phyloP scores from a whole-genome alignment of 2,329 filamentous ascomycete species.

The Helotiales sp. region DNA sequence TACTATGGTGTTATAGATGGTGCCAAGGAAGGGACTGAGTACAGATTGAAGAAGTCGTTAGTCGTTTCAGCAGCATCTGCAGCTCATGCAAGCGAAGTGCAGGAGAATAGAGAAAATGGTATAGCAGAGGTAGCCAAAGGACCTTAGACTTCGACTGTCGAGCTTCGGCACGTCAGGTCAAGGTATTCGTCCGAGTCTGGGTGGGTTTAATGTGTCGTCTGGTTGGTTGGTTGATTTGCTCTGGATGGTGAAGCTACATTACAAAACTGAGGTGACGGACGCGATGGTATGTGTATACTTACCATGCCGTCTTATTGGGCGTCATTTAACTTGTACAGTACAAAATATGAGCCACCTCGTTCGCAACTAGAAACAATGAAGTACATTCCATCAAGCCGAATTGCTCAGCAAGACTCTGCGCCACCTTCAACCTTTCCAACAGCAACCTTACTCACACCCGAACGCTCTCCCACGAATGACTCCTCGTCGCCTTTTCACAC shows the following conservation, averaged over 20 bases:
- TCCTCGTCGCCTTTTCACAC: conserved; percentile 8
- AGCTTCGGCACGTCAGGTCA: background rate
- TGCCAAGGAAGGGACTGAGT: background rate
- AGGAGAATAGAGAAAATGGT: background rate
- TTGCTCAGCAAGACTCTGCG: background rate
- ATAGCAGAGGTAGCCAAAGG: background rate
- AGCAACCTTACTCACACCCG: background rate
- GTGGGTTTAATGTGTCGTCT: background rate
- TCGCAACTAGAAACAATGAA: too few relatives aligned
- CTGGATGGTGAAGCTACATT: background rate
- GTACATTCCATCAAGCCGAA: too few relatives aligned
- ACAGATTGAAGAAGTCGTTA: background rate
- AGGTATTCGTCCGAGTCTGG: background rate
- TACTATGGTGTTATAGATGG: background rate
- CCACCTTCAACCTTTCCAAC: background rate
- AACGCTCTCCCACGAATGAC: background rate
- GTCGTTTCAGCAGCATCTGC: too few relatives aligned
- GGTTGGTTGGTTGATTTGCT: background rate
- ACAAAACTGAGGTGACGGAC: background rate
- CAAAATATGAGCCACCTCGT: too few relatives aligned
- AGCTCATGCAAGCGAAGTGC: conserved; percentile 43
- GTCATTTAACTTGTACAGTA: too few relatives aligned
- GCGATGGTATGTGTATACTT: too few relatives aligned
- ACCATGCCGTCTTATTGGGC: too few relatives aligned
- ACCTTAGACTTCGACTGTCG: too few relatives aligned